phyloP scores from a whole-genome alignment of 2,329 filamentous ascomycete genomes.

The Penicillium occitanis region DNA sequence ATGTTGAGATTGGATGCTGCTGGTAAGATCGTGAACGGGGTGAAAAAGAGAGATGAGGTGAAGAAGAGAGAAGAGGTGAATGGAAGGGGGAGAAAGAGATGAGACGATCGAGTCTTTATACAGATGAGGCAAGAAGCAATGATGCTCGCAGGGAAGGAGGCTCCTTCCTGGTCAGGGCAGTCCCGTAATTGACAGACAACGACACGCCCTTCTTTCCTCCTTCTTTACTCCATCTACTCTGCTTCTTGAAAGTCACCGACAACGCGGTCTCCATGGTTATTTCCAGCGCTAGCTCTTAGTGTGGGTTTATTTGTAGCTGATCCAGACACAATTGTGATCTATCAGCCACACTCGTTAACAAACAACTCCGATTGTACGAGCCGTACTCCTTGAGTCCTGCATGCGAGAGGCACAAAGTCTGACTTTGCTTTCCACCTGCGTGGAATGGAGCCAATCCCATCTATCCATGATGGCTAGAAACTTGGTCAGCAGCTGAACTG shows the following conservation, averaged over 20 bases:
- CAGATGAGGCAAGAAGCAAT: neutral
- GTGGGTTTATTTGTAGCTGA: neutral
- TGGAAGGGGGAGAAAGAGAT: neutral
- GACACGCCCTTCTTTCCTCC: neutral
- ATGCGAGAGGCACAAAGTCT: neutral
- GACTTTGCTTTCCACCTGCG: neutral
- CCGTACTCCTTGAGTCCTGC: neutral
- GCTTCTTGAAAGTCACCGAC: neutral
- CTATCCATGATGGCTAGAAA: neutral
- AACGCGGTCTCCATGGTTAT: slow-evolving; percentile 2
- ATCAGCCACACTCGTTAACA: slow-evolving; percentile 13
- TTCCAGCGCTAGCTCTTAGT: neutral
- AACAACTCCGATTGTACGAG: neutral
- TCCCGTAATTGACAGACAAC: neutral
- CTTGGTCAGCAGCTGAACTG: neutral
- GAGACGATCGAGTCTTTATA: neutral
- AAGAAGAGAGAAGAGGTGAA: neutral
- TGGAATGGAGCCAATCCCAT: neutral
- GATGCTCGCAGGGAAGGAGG: slow-evolving; percentile 3
- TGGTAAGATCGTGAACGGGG: neutral
- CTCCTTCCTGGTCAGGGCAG: slow-evolving; percentile 9
- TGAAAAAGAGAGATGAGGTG: neutral
- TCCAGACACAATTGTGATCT: slow-evolving; percentile 7
- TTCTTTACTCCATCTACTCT: neutral
- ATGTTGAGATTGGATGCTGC: neutral